Evolutionary conservation across 495 filamentous ascomycete genomes (phyloP).

Genomic region (Annulohypoxylon nitens): DNA sequence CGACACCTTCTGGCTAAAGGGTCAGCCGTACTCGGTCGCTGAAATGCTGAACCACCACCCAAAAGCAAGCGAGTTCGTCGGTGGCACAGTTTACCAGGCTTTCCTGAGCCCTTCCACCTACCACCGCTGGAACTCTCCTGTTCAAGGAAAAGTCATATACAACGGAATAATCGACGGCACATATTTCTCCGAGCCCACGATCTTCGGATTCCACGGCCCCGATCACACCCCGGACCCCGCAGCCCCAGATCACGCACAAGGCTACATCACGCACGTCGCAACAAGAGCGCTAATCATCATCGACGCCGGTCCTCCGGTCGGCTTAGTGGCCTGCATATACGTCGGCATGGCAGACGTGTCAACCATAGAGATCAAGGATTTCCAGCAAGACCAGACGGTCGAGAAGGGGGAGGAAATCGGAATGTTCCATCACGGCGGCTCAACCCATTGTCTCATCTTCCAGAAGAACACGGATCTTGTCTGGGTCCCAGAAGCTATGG

Average conservation of each 20-base stretch:
- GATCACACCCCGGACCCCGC: conserved; percentile 48
- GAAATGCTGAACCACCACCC: conserved; percentile 61
- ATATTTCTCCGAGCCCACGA: conserved; percentile 69
- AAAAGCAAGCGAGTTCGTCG: conserved; percentile 57
- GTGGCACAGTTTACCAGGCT: conserved; percentile 70
- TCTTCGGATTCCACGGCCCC: conserved; percentile 56
- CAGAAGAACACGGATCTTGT: too few relatives aligned
- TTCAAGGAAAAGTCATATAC: conserved; percentile 63
- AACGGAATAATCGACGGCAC: conserved; percentile 64
- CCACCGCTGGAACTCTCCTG: conserved; percentile 71
- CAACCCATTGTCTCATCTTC: conserved; percentile 69
- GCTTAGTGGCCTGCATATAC: conserved; percentile 66
- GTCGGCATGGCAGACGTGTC: conserved; percentile 73
- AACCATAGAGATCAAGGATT: conserved; percentile 62
- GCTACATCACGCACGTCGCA: conserved; percentile 64
- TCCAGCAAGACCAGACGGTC: conserved; percentile 42
- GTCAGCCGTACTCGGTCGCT: conserved; percentile 64
- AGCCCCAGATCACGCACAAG: conserved; percentile 53
- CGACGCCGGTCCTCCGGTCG: conserved; percentile 68
- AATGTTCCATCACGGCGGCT: conserved; percentile 73
- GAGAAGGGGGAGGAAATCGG: conserved; percentile 71
- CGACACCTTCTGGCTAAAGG: conserved; percentile 70
- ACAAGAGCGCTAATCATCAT: conserved; percentile 69
- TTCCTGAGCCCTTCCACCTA: conserved; percentile 68
- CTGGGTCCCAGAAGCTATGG: too few relatives aligned